phyloP scores from a whole-genome alignment of 495 filamentous ascomycete genomes.

The Penicillium coffeae region DNA sequence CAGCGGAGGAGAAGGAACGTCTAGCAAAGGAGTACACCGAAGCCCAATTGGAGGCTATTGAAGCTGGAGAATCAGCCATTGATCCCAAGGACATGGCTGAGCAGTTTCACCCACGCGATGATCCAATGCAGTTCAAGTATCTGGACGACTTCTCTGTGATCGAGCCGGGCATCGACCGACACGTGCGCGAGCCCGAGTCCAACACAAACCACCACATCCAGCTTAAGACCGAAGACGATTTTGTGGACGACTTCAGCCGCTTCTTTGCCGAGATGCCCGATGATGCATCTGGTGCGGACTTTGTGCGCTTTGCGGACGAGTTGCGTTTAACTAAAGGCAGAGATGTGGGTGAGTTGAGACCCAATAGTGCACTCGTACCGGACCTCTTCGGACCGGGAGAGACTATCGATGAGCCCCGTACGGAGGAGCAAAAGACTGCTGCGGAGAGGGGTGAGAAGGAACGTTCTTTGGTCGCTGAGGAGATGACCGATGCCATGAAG shows the following conservation, averaged over 20 bases:
- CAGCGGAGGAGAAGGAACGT: constrained; percentile 58
- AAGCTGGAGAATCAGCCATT: constrained; percentile 81
- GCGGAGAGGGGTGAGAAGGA: constrained; percentile 36
- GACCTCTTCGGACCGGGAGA: constrained; percentile 49
- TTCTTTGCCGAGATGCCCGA: constrained; percentile 52
- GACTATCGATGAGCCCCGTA: constrained; percentile 29
- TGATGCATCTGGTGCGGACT: constrained; percentile 39
- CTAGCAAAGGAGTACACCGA: constrained; percentile 68
- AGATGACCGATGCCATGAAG: constrained; percentile 50
- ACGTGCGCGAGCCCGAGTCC: constrained; percentile 48
- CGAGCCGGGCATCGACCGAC: constrained; percentile 70
- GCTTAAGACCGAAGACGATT: constrained; percentile 58
- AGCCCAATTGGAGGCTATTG: constrained; percentile 77
- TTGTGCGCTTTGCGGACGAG: constrained; percentile 43
- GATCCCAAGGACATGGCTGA: constrained; percentile 70
- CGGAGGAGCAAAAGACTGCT: constrained; percentile 22
- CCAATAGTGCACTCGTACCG: constrained; percentile 40
- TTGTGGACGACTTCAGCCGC: constrained; percentile 53
- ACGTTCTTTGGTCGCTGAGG: constrained; percentile 33
- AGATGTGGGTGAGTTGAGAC: constrained; percentile 48
- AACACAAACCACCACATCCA: constrained; percentile 58
- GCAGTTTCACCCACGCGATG: constrained; percentile 63
- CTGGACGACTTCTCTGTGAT: constrained; percentile 79
- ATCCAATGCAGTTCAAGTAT: constrained; percentile 71
- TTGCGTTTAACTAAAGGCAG: constrained; percentile 48